These are phyloP conservation scores for Populus deltoides DNA, from an alignment of 345 rosid species.

Conservation along the genomic window DNA sequence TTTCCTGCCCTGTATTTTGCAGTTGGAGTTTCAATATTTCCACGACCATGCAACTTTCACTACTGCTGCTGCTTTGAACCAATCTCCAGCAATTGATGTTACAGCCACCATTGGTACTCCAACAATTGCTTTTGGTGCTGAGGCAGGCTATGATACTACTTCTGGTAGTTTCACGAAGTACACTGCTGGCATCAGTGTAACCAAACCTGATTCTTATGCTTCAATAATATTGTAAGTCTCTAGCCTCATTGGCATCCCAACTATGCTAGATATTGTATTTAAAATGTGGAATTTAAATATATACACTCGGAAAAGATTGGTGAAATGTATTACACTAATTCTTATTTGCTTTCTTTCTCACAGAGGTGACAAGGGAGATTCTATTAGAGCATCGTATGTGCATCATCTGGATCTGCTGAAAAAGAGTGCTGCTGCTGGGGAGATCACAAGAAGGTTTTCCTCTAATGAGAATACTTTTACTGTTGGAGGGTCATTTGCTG, in stretches of 20 bases:
- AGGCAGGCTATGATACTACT: constrained; percentile 77
- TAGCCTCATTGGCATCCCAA: background rate
- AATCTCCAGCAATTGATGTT: constrained; percentile 64
- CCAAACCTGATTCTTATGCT: constrained; percentile 70
- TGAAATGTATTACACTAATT: background rate
- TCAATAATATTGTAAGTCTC: constrained; percentile 69
- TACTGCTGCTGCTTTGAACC: constrained; percentile 59
- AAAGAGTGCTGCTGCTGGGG: constrained; percentile 70
- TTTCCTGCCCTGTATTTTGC: constrained; percentile 18
- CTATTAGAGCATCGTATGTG: constrained; percentile 67
- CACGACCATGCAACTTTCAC: constrained; percentile 80
- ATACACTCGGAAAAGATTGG: background rate
- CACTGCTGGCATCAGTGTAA: constrained; percentile 72
- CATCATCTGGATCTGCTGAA: constrained; percentile 64
- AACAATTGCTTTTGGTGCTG: constrained; percentile 82
- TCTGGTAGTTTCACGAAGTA: constrained; percentile 68
- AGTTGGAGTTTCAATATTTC: constrained; percentile 86
- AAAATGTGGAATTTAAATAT: background rate
- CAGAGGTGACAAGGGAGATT: constrained; percentile 94
- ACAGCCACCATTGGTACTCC: constrained; percentile 85
- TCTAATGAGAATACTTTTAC: constrained; percentile 85
- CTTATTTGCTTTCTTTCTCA: background rate
- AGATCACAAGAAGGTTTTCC: constrained; percentile 73
- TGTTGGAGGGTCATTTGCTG: constrained; percentile 68
- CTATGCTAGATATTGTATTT: background rate